Base-by-base conservation (phyloP, 2,329 filamentous ascomycete genomes). In the Talaromyces sp. region DNA sequence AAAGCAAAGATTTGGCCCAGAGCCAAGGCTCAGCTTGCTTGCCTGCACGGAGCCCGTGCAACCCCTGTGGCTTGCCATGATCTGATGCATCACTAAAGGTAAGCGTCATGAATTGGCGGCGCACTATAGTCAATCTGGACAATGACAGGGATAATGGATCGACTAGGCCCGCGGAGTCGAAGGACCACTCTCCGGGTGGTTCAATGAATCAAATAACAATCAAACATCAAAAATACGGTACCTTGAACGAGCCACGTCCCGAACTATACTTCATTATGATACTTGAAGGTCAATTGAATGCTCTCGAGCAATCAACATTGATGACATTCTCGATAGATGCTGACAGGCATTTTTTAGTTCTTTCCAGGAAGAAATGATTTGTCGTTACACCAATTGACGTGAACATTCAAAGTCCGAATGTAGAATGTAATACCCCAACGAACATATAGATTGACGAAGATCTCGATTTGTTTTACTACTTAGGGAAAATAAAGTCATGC, bases 81-180 rank as follows among this genome's bases (percentile, higher is more conserved):
- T 61, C 59, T 54, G 59, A 61, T 55, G 59, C 50, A 61, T 61
- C 59, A 61, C 37, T 54, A 31, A 55, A 54, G 14, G 25, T 44
- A 40, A 55, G 35, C 39, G 35, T 44, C 50, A 44, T 54, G 48
- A 23, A 21, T 50, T 25, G 31, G 33, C 16, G 28, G 12, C 35
- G 39, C 21, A 44, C 44, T 28, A 44, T 21, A n/a, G 18, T 23
- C 9, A 60, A 37, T 39, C 5, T 52, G 50, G 50, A 37, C 39
- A 60, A 39, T 60, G 44, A 60, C 58, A 60, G 44, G 58, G 58
- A 39, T 60, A 14, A 58, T 44, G 39, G 39, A 37, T 39, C 58
- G 25, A 46, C 21, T 60, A 52, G 33, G 14, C n/a, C 23, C 31
- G 33, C 31, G 50, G 50, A 21, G 11, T 35, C 21, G 50, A 21